Evolutionary conservation across 352 stramenopile genomes (phyloP), one percentile per base, ranked within the genome.

Genomic region (Thalassiosira delicatula): DNA sequence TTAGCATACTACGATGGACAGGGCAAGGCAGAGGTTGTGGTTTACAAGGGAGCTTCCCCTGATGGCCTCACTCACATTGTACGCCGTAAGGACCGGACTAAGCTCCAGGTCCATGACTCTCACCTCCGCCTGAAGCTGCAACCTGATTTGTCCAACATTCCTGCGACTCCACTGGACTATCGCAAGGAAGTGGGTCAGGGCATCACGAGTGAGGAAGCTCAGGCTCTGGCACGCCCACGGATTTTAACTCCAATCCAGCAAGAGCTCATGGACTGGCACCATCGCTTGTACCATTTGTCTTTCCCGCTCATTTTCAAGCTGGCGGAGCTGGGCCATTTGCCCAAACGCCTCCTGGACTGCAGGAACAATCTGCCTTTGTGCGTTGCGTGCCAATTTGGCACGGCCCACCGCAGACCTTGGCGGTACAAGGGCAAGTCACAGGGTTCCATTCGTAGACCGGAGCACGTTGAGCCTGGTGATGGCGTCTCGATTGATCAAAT

Each of bases 351-450:
- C 1, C 49, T 70, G 2, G 32, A 70, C 46, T 70, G 32, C 12
- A 30, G 63, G 21, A 40, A 62, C 1, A 37, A 49, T 2, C 40
- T 27, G 21, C 71, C 71, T 0, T 32, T 59, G 11, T 81, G 73
- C 32, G 42, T 80, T 27, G n/a, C 73, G n/a, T 83, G 79, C 53
- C 25, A 44, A 33, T 86, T 80, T 69, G 79, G 73, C 11, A 1
- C 66, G 61, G 62, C 66, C 1, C 65, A 70, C 42, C 44, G 56
- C 0, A 53, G 81, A 49, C 81, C 60, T 23, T 88, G 81, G 81
- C 65, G 71, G 19, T 17, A 14, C 1, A 76, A 75, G 25, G 70
- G 70, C 42, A 81, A 78, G 33, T 65, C 37, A 17, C 42, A 25
- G 40, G 46, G 60, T 25, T 57, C 51, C 5, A 81, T 81, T 42